Base-by-base conservation (phyloP, 2,329 filamentous ascomycete species). In the Neoarthrinium moseri region DNA sequence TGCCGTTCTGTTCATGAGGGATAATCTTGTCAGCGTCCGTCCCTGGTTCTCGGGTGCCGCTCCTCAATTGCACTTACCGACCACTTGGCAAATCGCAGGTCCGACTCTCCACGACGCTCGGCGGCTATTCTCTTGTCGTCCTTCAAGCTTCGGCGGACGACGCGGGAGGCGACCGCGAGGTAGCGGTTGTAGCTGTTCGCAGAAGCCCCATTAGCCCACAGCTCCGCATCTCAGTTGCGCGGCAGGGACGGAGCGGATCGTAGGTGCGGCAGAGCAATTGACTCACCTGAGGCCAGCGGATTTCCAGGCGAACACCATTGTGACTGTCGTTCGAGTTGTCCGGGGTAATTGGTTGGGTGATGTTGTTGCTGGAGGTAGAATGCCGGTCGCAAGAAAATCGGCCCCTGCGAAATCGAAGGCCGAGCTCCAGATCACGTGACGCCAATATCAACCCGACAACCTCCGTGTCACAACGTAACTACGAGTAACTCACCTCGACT, bases 301-400 rank as follows among this genome's bases (percentile, higher is more conserved):
- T 88, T 96, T 97, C 94, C 92, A 99, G 70, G 91, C 89, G 79
- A 91, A 92, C 76, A 87, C 80, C 94, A 97, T 99, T 77, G 82
- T 89, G 82, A 69, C 69, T 70, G 66, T 62, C 53, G 59, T 56
- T 70, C 68, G 59, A 55, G 59, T 56, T 54, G 46, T 56, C 54
- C 43, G 52, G 49, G 53, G 54, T 48, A 54, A 43, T 49, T 42
- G 46, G 47, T 56, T 55, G 59, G 59, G 57, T 60, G 51, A 54
- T 18, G 51, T 52, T 53, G 59, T 56, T 63, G 58, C 27, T 39
- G 18, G 32, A 42, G 39, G 34, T 48, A 29, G 44, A 36, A 30
- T 45, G 40, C 34, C 24, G 12, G 15, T 44, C 23, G 20, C 22
- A 15, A 23, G 32, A 47, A 43, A 37, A 35, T 37, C 29, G 44